phyloP scores from a whole-genome alignment of 805 yeast species.

The Vanderwaltozyma tropicalis region DNA sequence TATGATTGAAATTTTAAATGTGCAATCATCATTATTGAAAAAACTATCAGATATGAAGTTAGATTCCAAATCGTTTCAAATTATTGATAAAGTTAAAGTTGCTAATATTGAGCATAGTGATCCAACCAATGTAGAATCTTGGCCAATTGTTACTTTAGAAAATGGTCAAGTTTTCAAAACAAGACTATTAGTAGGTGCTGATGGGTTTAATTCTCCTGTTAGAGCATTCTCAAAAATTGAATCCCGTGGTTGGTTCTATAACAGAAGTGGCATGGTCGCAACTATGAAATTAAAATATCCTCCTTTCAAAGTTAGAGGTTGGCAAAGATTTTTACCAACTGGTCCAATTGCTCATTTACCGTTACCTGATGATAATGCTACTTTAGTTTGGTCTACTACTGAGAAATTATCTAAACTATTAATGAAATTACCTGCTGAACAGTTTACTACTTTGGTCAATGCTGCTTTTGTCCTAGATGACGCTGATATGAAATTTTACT shows the following conservation, averaged over 20 bases:
- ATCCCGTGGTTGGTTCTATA: constrained; percentile 87
- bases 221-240: constrained; percentile 70
- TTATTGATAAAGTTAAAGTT: constrained; percentile 62
- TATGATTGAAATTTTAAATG: constrained; percentile 84
- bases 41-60: constrained; percentile 38
- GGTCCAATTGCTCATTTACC: constrained; percentile 94
- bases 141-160: constrained; percentile 69
- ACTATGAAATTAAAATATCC: constrained; percentile 67
- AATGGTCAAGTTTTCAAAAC: constrained; percentile 57
- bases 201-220: constrained; percentile 91
- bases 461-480: constrained; percentile 78
- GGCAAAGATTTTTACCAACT: constrained; percentile 84
- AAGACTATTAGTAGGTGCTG: constrained; percentile 84
- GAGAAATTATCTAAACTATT: constrained; percentile 62
- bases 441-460: constrained; percentile 63
- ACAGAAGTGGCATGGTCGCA: constrained; percentile 87
- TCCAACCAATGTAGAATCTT: constrained; percentile 35
- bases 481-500: constrained; percentile 66
- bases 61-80: constrained; percentile 26
- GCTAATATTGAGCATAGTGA: constrained; percentile 34
- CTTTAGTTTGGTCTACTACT: constrained; percentile 87
- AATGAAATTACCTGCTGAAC: constrained; percentile 44
- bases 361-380: constrained; percentile 75
- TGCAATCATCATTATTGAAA: constrained; percentile 62
- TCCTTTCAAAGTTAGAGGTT: constrained; percentile 63